Evolutionary conservation across 805 yeast genomes (phyloP).

Genomic region (Saturnispora serradocipensis): DNA sequence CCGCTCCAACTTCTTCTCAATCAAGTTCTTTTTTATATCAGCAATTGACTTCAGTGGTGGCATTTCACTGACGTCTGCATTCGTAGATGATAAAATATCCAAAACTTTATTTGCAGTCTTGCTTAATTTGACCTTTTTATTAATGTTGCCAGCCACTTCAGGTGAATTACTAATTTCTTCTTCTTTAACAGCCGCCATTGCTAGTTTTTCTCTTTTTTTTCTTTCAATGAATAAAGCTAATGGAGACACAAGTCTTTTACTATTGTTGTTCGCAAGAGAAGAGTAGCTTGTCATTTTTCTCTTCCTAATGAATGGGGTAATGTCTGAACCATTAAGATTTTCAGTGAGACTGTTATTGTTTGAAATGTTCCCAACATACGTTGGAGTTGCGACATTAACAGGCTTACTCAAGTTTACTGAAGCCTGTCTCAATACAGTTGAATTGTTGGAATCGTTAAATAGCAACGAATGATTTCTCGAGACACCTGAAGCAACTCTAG

Average conservation of each 20-base stretch:
- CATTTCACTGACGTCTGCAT: neutral
- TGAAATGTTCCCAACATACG: conserved; percentile 15
- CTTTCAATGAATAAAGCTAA: conserved; percentile 18
- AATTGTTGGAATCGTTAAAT: conserved; percentile 11
- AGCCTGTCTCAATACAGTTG: conserved; percentile 20
- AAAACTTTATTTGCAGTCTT: conserved; percentile 15
- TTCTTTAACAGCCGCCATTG: conserved; percentile 1
- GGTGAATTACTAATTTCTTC: neutral
- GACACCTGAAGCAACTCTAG: neutral
- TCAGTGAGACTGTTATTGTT: conserved; percentile 7
- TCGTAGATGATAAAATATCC: conserved; percentile 8
- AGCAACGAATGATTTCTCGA: conserved; percentile 8
- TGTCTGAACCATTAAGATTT: conserved; percentile 1
- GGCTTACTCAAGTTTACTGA: conserved; percentile 16
- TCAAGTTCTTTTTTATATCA: neutral
- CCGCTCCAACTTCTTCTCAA: neutral
- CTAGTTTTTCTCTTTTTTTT: conserved; percentile 9
- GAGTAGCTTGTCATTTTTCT: conserved; percentile 24
- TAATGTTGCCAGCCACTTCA: conserved; percentile 10
- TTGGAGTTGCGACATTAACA: conserved; percentile 20
- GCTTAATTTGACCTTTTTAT: conserved; percentile 9
- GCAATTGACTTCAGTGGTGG: neutral
- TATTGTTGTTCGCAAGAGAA: conserved; percentile 22
- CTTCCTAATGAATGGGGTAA: conserved; percentile 11
- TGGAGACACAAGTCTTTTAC: conserved; percentile 23